Conservation (phyloP, 495 filamentous ascomycete species). For the Haplographium delicatum region DNA sequence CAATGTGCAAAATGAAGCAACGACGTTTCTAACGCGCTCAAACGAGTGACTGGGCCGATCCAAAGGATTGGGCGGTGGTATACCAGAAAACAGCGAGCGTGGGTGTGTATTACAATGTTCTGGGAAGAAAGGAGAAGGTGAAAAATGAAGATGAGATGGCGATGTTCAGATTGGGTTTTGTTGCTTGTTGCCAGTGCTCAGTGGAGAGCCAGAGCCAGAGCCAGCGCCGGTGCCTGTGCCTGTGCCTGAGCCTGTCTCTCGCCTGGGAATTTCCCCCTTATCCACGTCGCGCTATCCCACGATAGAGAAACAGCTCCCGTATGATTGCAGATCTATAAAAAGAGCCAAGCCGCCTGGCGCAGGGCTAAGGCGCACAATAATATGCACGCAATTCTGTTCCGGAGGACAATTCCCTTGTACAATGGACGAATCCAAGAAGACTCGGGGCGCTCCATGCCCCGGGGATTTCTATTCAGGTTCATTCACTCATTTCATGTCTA, state of each 20-base stretch:
- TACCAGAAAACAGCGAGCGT: constrained; percentile 21
- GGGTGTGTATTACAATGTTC: constrained; percentile 13
- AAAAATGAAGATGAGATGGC: background rate
- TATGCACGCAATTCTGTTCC: background rate
- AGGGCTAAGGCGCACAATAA: constrained; percentile 20
- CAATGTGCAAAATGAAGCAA: constrained; percentile 17
- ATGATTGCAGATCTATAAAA: constrained; percentile 27
- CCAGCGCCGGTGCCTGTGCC: too few species aligned
- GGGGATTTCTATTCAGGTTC: too few species aligned
- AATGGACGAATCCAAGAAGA: too few species aligned
- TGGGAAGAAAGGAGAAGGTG: background rate
- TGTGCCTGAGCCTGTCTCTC: too few species aligned
- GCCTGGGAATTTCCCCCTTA: constrained; percentile 17
- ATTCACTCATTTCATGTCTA: too few species aligned
- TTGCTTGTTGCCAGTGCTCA: too few species aligned
- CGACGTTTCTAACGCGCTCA: constrained; percentile 17
- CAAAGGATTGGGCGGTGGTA: constrained; percentile 7
- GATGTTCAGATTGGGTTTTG: background rate
- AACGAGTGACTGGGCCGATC: constrained; percentile 26
- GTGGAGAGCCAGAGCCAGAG: too few species aligned
- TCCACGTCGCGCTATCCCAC: constrained; percentile 20
- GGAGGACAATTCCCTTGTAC: too few species aligned
- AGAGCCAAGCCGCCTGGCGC: constrained; percentile 21
- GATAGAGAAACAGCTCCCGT: too few species aligned
- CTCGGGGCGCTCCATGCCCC: too few species aligned